Evolutionary conservation across 257 asterid species (phyloP).

Genomic region (Salvia hispanica): DNA sequence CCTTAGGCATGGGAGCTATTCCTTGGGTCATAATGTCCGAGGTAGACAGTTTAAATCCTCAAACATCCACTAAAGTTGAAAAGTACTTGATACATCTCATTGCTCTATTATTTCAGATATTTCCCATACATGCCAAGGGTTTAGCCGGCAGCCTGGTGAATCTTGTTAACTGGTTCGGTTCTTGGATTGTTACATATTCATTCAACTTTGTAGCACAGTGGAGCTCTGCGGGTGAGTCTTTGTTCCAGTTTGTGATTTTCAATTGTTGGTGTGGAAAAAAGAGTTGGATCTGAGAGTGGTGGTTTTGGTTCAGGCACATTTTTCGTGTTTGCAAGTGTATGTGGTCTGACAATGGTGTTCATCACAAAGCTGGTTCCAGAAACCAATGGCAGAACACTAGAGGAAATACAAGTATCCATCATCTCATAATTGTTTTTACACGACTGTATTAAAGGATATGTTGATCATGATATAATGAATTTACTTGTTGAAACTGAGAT

Average conservation of each 20-base stretch:
- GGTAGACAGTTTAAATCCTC: slow-evolving; percentile 34
- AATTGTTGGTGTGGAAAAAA: not conserved
- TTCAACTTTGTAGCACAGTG: slow-evolving; percentile 71
- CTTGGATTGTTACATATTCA: slow-evolving; percentile 80
- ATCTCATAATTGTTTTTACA: slow-evolving; percentile 29
- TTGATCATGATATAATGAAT: too few species aligned
- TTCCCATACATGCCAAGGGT: slow-evolving; percentile 86
- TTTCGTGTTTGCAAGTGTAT: slow-evolving; percentile 55
- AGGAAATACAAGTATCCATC: slow-evolving; percentile 80
- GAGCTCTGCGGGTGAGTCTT: slow-evolving; percentile 70
- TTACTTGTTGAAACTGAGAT: too few species aligned
- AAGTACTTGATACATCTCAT: slow-evolving; percentile 4
- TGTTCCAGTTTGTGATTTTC: not conserved
- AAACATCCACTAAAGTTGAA: not conserved
- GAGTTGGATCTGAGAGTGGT: slow-evolving; percentile 1
- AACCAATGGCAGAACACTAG: slow-evolving; percentile 80
- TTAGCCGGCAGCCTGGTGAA: slow-evolving; percentile 85
- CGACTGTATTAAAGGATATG: not conserved
- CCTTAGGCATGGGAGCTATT: slow-evolving; percentile 87
- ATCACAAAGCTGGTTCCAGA: slow-evolving; percentile 70
- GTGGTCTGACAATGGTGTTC: slow-evolving; percentile 65
- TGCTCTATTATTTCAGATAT: slow-evolving; percentile 52
- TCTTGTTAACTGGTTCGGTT: slow-evolving; percentile 77
- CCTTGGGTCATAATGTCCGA: slow-evolving; percentile 99
- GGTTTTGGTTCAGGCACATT: slow-evolving; percentile 61